Evolutionary conservation across 2,329 filamentous ascomycete genomes (phyloP).

Genomic region (Uncinocarpus reesii): DNA sequence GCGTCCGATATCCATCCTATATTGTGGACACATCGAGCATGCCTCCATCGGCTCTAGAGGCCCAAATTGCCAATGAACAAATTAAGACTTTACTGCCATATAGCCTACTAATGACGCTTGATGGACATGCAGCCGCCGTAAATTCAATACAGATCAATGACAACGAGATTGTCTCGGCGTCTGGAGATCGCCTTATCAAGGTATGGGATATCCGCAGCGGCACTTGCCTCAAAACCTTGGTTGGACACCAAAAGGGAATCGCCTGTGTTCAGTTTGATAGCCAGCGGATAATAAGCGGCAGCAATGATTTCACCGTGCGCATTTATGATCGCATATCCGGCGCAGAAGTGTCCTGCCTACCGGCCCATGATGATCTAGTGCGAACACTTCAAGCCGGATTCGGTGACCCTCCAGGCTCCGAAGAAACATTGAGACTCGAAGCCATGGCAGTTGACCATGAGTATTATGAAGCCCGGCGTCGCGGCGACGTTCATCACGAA

Average conservation of each 20-base stretch:
- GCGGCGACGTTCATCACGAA: conserved; percentile 36
- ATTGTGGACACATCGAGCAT: conserved; percentile 43
- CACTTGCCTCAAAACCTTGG: conserved; percentile 62
- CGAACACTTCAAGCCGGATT: conserved; percentile 93
- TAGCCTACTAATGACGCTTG: conserved; percentile 64
- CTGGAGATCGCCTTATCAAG: conserved; percentile 86
- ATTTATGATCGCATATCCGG: conserved; percentile 83
- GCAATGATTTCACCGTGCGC: conserved; percentile 89
- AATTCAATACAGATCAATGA: conserved; percentile 89
- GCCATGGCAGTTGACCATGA: conserved; percentile 62
- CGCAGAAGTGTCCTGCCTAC: conserved; percentile 78
- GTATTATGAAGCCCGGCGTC: conserved; percentile 52
- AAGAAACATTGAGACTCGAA: conserved; percentile 61
- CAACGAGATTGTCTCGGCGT: conserved; percentile 83
- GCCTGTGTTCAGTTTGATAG: conserved; percentile 96
- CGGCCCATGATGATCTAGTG: conserved; percentile 73
- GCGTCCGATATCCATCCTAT: conserved; percentile 43
- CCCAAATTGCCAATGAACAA: conserved; percentile 33
- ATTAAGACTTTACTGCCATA: conserved; percentile 51
- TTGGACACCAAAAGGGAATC: conserved; percentile 88
- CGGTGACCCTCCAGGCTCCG: conserved; percentile 72
- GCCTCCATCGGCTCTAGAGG: conserved; percentile 35
- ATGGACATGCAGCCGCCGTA: conserved; percentile 81
- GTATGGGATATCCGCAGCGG: conserved; percentile 85
- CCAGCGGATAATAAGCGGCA: conserved; percentile 84